Conservation (phyloP, 176 grass and related monocot species). For the Typha latifolia region DNA sequence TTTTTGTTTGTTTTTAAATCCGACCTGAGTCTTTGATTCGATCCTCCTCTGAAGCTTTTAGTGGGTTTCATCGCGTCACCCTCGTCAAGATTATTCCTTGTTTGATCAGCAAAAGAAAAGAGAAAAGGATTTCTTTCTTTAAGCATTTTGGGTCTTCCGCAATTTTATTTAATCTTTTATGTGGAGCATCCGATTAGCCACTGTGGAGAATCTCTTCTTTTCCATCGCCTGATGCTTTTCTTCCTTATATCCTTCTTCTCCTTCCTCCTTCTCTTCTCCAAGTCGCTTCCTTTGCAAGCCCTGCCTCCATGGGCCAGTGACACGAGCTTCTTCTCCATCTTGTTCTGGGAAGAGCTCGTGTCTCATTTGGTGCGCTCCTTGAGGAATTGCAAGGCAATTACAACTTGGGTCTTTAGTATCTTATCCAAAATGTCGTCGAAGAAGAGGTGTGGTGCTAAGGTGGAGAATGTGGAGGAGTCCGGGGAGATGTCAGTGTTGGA, state of each 20-base stretch:
- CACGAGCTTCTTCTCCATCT: conserved; percentile 57
- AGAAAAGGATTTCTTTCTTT: too few relatives aligned
- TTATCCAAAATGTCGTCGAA: conserved; percentile 35
- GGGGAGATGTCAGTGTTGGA: conserved; percentile 53
- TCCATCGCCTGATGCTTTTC: conserved; percentile 41
- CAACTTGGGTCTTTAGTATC: background rate
- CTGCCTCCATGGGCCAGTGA: conserved; percentile 51
- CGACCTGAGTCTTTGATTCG: too few relatives aligned
- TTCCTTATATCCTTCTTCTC: conserved; percentile 51
- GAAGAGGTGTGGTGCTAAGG: conserved; percentile 29
- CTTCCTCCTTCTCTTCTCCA: conserved; percentile 38
- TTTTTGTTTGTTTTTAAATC: too few relatives aligned
- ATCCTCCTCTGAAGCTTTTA: too few relatives aligned
- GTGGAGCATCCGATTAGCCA: too few relatives aligned
- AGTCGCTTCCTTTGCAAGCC: conserved; percentile 16
- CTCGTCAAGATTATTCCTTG: too few relatives aligned
- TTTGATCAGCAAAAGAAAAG: too few relatives aligned
- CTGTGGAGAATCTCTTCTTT: too few relatives aligned
- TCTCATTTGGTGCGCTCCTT: conserved; percentile 27
- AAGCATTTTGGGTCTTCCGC: too few relatives aligned
- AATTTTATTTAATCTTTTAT: too few relatives aligned
- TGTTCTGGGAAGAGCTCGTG: conserved; percentile 41
- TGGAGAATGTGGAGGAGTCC: conserved; percentile 16
- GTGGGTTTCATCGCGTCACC: too few relatives aligned
- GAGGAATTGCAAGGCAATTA: too few relatives aligned